Conservation (phyloP, 169 alveolate genomes). For the Perkinsus chesapeaki region DNA sequence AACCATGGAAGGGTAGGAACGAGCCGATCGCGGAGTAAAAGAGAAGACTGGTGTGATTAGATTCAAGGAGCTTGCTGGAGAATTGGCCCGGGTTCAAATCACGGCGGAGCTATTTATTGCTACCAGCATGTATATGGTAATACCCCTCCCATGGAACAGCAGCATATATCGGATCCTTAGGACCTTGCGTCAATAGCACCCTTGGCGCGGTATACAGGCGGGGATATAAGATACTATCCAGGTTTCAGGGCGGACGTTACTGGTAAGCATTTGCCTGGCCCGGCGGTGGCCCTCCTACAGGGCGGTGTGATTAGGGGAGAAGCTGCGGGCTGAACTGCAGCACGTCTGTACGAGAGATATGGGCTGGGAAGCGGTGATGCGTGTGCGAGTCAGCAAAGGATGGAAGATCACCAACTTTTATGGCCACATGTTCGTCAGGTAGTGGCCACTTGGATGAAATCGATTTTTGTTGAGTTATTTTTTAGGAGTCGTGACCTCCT, state of each 20-base stretch:
- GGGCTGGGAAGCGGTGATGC: slow-evolving; percentile 95
- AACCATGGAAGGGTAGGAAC: slow-evolving; percentile 41
- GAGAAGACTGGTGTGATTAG: slow-evolving; percentile 43
- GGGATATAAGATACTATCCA: slow-evolving; percentile 60
- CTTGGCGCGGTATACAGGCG: slow-evolving; percentile 60
- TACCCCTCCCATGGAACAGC: neutral
- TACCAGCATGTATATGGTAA: slow-evolving; percentile 49
- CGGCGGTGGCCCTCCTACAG: no score
- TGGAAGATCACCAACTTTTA: slow-evolving; percentile 81
- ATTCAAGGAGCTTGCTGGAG: slow-evolving; percentile 25
- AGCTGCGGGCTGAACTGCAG: slow-evolving; percentile 67
- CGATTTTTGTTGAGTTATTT: neutral
- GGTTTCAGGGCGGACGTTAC: slow-evolving; percentile 39
- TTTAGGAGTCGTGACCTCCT: slow-evolving; percentile 77
- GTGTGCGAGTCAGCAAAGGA: slow-evolving; percentile 88
- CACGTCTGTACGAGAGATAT: slow-evolving; percentile 61
- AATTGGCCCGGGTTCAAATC: slow-evolving; percentile 43
- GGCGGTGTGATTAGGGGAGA: slow-evolving; percentile 39
- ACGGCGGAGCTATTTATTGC: slow-evolving; percentile 61
- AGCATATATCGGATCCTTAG: neutral
- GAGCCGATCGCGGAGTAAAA: slow-evolving; percentile 50
- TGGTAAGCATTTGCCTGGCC: slow-evolving; percentile 21
- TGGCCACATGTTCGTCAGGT: slow-evolving; percentile 66
- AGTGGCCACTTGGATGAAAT: neutral
- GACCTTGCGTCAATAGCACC: slow-evolving; percentile 55